A percentile compares a stretch with the other conserved stretches of the same genome.
Evolutionary conservation across 2,329 filamentous ascomycete genomes (phyloP).

Genomic region (Exophiala lecanii-corni): DNA sequence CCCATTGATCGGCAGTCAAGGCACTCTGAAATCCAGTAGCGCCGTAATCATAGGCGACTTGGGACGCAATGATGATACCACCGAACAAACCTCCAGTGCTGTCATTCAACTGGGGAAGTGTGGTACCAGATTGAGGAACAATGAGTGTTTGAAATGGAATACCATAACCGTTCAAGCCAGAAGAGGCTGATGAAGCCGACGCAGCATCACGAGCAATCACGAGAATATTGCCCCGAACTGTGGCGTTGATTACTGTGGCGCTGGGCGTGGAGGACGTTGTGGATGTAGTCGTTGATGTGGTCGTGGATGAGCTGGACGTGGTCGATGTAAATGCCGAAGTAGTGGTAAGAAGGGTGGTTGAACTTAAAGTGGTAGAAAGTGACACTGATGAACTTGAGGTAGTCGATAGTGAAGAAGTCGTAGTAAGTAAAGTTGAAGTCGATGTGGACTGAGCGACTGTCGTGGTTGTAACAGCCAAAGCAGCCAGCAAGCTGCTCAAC

Average conservation of each 20-base stretch:
- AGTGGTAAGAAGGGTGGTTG: background rate
- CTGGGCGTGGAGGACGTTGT: conserved; percentile 21
- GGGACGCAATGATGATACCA: conserved; percentile 52
- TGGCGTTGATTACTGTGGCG: conserved; percentile 12
- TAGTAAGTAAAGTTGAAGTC: background rate
- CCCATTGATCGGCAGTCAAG: conserved; percentile 54
- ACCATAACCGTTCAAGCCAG: conserved; percentile 56
- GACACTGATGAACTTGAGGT: background rate
- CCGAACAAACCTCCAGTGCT: conserved; percentile 53
- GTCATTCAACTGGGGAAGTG: conserved; percentile 50
- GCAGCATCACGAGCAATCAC: conserved; percentile 52
- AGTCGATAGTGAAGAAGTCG: background rate
- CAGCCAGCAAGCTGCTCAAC: background rate
- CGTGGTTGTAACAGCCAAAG: background rate
- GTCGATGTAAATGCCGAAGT: background rate
- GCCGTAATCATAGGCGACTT: conserved; percentile 53
- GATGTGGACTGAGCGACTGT: background rate
- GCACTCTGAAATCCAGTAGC: conserved; percentile 45
- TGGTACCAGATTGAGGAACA: conserved; percentile 50
- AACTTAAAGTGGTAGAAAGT: background rate
- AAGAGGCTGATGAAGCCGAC: conserved; percentile 46
- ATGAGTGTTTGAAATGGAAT: conserved; percentile 54
- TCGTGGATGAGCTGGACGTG: background rate
- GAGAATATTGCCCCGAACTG: conserved; percentile 43
- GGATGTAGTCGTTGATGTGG: background rate